Percentiles rank a stretch among this genome's conserved stretches.
Conservation (phyloP, 257 asterid species). For the Ophiorrhiza pumila region DNA sequence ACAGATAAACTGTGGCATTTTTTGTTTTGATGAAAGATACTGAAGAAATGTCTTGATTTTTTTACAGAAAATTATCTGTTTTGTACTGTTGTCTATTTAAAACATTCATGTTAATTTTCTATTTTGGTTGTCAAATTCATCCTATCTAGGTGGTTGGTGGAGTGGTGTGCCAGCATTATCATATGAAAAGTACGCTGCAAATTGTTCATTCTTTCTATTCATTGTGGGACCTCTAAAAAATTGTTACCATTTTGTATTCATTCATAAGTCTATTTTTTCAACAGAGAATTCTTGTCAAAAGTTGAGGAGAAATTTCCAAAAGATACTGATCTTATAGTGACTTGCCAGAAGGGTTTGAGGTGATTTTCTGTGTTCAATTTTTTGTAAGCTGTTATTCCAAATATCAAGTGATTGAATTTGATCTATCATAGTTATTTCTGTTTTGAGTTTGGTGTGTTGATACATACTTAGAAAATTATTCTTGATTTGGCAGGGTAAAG, state of each 20-base stretch:
- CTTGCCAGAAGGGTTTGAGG: conserved; percentile 98
- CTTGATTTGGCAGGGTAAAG: too few relatives aligned
- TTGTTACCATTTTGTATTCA: neutral
- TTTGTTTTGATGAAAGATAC: neutral
- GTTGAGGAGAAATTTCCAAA: conserved; percentile 73
- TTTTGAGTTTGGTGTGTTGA: too few relatives aligned
- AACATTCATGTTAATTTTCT: neutral
- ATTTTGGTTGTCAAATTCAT: conserved; percentile 1
- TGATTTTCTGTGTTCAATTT: conserved; percentile 35
- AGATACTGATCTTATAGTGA: conserved; percentile 80
- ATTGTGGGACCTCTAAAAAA: neutral
- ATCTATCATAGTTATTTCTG: neutral
- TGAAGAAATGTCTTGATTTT: neutral
- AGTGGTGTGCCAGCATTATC: conserved; percentile 84
- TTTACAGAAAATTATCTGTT: neutral
- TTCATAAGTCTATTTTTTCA: conserved; percentile 17
- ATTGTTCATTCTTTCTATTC: neutral
- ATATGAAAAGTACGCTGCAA: conserved; percentile 47
- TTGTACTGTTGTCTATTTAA: neutral
- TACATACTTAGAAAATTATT: too few relatives aligned
- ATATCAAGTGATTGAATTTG: neutral
- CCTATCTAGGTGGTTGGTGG: conserved; percentile 92
- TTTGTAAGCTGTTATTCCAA: neutral
- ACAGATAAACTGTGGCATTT: neutral
- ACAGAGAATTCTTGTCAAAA: conserved; percentile 59